Evolutionary conservation across 495 filamentous ascomycete species (phyloP), one percentile per base, ranked within the genome.

Genomic region (Hypoxylon fragiforme): DNA sequence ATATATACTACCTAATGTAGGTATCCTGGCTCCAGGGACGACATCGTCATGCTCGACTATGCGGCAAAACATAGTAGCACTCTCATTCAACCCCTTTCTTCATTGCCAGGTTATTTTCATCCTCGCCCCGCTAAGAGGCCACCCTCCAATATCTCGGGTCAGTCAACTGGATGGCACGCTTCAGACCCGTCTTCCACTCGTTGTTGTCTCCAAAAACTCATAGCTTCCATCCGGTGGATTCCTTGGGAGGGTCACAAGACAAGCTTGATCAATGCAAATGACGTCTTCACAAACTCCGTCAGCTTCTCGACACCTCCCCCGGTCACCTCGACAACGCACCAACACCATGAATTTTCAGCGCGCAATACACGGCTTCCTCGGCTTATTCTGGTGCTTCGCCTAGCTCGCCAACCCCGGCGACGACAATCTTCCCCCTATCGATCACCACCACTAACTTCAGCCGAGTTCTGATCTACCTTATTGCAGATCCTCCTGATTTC

Each of bases 171-270:
- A 52, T 42, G 42, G 47, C 52, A 62, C 56, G 38, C 47, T 19
- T 52, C 9, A 26, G 48, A 42, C 13, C 5, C 40, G 26, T 54
- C 31, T 55, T 41, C 51, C 31, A 48, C 12, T 46, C 38, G 31
- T 36, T 52, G 30, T 37, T 46, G 18, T 52, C 51, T 60, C 41
- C 45, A 60, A 54, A 47, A 54, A 47, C 19, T 19, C 18, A 21
- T 28, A 24, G 26, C 34, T 44, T 19, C 7, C 13, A 43, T n/a
- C 51, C 50, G 57, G 43, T 38, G 57, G 18, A 44, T 47, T 44
- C 47, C 52, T 62, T 53, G 48, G 51, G 52, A 56, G 51, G 58
- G 58, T 62, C 58, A 62, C 52, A 62, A 62, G 58, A 62, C 32
- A n/a, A 38, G 43, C 30, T 44, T 51, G 47, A 19, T 51, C 24